Conservation (phyloP, 2,329 filamentous ascomycete species). For the Nemania diffusa region DNA sequence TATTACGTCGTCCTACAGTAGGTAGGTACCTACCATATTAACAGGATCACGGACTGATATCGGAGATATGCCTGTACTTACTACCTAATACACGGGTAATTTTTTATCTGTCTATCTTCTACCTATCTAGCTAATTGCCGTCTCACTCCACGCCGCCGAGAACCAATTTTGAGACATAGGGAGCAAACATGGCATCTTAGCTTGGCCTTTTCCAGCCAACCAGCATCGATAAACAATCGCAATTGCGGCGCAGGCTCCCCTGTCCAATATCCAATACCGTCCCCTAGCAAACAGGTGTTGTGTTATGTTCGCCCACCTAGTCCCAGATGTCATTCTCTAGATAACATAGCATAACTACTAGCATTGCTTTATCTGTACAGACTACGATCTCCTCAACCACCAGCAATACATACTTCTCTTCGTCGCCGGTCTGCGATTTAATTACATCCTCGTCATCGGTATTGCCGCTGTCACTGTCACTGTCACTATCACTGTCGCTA, state of each 20-base stretch:
- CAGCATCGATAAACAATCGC: constrained; percentile 16
- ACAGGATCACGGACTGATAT: background rate
- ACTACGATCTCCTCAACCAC: background rate
- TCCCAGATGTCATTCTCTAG: background rate
- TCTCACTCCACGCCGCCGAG: constrained; percentile 1
- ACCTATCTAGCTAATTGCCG: constrained; percentile 2
- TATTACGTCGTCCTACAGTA: background rate
- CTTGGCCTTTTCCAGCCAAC: constrained; percentile 9
- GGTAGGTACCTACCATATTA: too few species aligned
- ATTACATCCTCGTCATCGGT: background rate
- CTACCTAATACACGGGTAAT: background rate
- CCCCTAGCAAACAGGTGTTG: constrained; percentile 12
- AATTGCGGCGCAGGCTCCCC: constrained; percentile 7
- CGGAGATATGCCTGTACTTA: background rate
- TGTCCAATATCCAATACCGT: background rate
- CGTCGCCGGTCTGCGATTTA: background rate
- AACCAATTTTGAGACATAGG: background rate
- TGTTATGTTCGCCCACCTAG: background rate
- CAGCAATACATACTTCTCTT: background rate
- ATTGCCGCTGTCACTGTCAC: background rate
- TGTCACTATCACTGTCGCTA: background rate
- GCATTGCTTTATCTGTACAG: background rate
- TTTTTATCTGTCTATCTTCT: background rate
- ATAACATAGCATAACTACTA: background rate
- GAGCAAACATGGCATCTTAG: constrained; percentile 1